A percentile compares a stretch with the other conserved stretches of the same genome.
Evolutionary conservation across 192 early-diverging fungal genomes (phyloP).

Genomic region (Umbelopsis sp.): DNA sequence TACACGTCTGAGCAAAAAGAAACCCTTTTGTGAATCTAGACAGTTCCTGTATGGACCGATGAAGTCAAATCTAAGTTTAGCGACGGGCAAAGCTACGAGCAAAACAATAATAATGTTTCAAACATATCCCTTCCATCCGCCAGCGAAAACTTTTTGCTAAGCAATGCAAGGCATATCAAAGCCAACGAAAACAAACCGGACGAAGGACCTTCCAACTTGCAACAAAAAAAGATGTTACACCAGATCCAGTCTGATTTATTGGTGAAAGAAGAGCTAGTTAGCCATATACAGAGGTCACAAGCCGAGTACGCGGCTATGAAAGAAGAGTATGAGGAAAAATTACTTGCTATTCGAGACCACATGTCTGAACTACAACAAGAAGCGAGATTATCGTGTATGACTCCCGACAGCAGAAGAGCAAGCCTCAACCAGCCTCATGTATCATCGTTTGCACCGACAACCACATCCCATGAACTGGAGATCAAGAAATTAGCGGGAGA

Average conservation of each 20-base stretch:
- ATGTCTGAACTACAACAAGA: conserved; percentile 46
- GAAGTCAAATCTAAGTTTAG: conserved; percentile 23
- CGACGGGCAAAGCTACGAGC: background rate
- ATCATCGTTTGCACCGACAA: background rate
- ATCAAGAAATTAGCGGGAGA: conserved; percentile 57
- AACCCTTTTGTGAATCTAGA: conserved; percentile 9
- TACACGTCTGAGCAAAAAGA: background rate
- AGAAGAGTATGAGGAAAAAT: conserved; percentile 68
- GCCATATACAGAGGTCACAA: conserved; percentile 55
- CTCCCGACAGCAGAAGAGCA: background rate
- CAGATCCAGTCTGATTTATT: conserved; percentile 57
- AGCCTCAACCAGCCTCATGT: background rate
- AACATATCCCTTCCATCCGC: conserved; percentile 26
- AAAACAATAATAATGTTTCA: conserved; percentile 31
- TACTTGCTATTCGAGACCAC: conserved; percentile 59
- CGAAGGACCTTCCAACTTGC: background rate
- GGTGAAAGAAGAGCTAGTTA: conserved; percentile 58
- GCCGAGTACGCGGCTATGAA: conserved; percentile 56
- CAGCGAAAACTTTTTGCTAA: conserved; percentile 27
- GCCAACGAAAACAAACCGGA: background rate
- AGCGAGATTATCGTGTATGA: conserved; percentile 6
- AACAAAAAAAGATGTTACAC: conserved; percentile 49
- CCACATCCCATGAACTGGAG: conserved; percentile 44
- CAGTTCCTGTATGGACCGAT: conserved; percentile 39
- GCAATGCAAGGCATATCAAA: conserved; percentile 3